Conservation (phyloP, 2,329 filamentous ascomycete genomes). For the Aspergillus latus region DNA sequence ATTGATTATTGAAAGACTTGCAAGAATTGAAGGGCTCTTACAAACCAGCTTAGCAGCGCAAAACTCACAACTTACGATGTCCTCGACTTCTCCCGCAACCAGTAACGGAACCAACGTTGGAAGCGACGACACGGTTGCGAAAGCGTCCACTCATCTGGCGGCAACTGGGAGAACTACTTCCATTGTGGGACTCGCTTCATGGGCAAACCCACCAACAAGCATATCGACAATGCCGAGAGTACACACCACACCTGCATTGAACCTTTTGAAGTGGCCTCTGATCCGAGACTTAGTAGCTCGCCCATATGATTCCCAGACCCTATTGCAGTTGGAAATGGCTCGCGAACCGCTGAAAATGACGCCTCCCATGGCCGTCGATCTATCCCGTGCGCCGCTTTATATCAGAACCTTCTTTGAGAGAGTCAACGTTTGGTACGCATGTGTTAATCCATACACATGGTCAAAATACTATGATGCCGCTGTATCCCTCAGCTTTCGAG, state of each 20-base stretch:
- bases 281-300: conserved; percentile 73
- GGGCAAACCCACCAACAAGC: conserved; percentile 62
- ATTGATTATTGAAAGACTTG: conserved; percentile 75
- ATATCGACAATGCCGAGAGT: conserved; percentile 85
- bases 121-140: conserved; percentile 55
- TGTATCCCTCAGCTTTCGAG: conserved; percentile 71
- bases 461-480: conserved; percentile 72
- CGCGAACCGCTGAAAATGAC: conserved; percentile 67
- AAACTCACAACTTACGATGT: conserved; percentile 36
- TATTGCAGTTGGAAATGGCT: conserved; percentile 77
- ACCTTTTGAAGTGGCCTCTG: conserved; percentile 76
- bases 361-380: conserved; percentile 64
- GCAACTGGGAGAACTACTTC: conserved; percentile 50
- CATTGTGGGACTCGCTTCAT: conserved; percentile 68
- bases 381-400: conserved; percentile 72
- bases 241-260: conserved; percentile 68
- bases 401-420: conserved; percentile 77
- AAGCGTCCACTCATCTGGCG: conserved; percentile 15
- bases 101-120: conserved; percentile 64
- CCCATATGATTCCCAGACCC: conserved; percentile 76
- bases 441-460: conserved; percentile 81
- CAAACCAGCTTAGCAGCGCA: conserved; percentile 62
- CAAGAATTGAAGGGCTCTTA: conserved; percentile 75
- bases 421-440: conserved; percentile 83
- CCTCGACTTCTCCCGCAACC: conserved; percentile 63